These are phyloP conservation scores for Ustilago curta DNA, from an alignment of 1,284 basidiomycete genomes.

Conservation along the genomic window DNA sequence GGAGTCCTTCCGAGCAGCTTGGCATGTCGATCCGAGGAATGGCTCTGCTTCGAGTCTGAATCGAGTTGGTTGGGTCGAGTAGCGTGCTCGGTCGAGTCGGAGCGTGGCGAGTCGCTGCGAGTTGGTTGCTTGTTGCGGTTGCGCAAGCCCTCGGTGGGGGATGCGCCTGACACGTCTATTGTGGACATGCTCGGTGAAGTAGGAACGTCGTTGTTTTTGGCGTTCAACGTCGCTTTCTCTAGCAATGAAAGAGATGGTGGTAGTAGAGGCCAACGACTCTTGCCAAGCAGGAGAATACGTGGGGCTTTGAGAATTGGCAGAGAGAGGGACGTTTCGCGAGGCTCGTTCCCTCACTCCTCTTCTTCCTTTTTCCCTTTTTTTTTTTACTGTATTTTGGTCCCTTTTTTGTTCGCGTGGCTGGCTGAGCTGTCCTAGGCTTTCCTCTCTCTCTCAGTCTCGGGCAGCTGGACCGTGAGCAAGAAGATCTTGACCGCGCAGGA, in stretches of 20 bases:
- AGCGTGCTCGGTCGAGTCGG: constrained; percentile 26
- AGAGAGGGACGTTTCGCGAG: background rate
- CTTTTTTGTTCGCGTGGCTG: too few species aligned
- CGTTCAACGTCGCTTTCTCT: background rate
- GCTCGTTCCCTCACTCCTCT: background rate
- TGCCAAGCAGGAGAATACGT: background rate
- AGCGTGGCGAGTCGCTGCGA: constrained; percentile 17
- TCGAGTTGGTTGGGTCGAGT: background rate
- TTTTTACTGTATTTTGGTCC: too few species aligned
- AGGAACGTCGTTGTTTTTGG: background rate
- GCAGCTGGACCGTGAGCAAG: too few species aligned
- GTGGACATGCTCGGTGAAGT: constrained; percentile 25
- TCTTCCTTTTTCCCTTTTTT: too few species aligned
- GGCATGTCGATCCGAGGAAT: constrained; percentile 8
- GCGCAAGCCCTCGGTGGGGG: constrained; percentile 38
- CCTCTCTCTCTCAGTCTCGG: too few species aligned
- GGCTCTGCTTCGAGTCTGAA: constrained; percentile 10
- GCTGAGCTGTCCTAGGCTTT: too few species aligned
- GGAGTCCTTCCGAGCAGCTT: constrained; percentile 49
- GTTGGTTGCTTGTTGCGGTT: constrained; percentile 24
- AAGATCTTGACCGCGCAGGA: too few species aligned
- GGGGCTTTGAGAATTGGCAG: background rate
- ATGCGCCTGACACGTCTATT: constrained; percentile 4
- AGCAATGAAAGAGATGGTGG: constrained; percentile 5
- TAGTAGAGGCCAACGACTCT: background rate